Evolutionary conservation across 306 rosid genomes (phyloP), one percentile per base, ranked within the genome.

Genomic region (Macrotyloma uniflorum): DNA sequence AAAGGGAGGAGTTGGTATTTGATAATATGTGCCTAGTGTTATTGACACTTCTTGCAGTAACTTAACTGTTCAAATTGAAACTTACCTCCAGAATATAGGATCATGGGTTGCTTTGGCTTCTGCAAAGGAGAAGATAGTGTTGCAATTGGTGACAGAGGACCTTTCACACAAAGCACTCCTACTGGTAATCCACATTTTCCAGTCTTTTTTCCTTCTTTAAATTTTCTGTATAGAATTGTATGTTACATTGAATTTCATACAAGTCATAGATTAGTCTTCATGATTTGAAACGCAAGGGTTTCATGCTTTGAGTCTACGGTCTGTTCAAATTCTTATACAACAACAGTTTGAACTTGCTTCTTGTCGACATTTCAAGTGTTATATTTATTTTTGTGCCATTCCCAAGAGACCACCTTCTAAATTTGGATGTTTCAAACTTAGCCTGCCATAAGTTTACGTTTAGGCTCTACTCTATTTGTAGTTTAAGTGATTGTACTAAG

Each of bases 61-160:
- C 33, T 6, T 61, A 58, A 70, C 33, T 18, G 15, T 33, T 82
- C 9, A 63, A 66, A 51, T 38, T 55, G 76, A 65, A 66, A 42
- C 67, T 70, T 61, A 28, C 7, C 45, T 74, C 23, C 80, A 88
- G 85, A 83, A 63, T 30, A 33, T 73, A 82, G 78, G 76, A 85
- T 76, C 72, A 93, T 93, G 96, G 84, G 91, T 85, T 91, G 93
- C 85, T 93, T 93, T 80, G 80, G 93, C 69, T 93, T 91, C 67
- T 91, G 94, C 85, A 87, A 72, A 55, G 82, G 78, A 30, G 78
- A 86, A 81, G 94, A 91, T 35, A 40, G 70, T 68, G 74, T 83
- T 49, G 83, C 69, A 74, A 47, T 73, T 68, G 62, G 87, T 62
- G 85, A 89, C 45, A 75, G 79, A 72, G 86, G 89, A 83, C 72